Evolutionary conservation across 2,329 filamentous ascomycete species (phyloP).

Genomic region (Colletotrichum theobromicola): DNA sequence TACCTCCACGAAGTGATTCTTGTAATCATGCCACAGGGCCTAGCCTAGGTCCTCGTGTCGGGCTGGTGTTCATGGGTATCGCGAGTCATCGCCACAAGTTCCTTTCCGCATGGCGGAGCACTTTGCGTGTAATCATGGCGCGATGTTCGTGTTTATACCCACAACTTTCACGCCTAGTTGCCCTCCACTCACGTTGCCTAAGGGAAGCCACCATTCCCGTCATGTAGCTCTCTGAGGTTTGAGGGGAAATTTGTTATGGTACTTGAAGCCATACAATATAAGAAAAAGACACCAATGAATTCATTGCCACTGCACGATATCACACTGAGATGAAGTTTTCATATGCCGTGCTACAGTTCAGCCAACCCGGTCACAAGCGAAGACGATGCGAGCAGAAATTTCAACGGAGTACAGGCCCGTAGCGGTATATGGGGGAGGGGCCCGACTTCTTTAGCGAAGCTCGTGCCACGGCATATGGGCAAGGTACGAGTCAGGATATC

Average conservation of each 20-base stretch:
- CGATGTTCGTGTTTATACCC: background rate
- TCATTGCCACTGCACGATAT: too few relatives aligned
- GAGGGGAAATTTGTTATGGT: too few relatives aligned
- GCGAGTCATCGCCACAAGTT: background rate
- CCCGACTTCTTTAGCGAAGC: background rate
- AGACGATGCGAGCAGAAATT: background rate
- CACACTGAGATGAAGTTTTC: too few relatives aligned
- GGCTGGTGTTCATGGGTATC: background rate
- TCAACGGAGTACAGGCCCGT: background rate
- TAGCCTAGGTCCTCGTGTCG: background rate
- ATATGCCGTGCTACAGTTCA: too few relatives aligned
- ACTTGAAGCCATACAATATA: too few relatives aligned
- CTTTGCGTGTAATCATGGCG: background rate
- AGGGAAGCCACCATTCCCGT: too few relatives aligned
- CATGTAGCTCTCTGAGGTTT: too few relatives aligned
- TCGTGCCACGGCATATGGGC: background rate
- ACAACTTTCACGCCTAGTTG: background rate
- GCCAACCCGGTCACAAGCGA: too few relatives aligned
- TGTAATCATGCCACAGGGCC: background rate
- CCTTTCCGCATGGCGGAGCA: rapidly evolving
- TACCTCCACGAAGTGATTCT: background rate
- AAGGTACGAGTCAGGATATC: background rate
- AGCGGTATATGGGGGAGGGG: background rate
- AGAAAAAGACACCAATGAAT: too few relatives aligned
- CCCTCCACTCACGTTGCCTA: too few relatives aligned